Evolutionary conservation across 345 rosid species (phyloP), one percentile per base, ranked within the genome.

Genomic region (Hibiscus tridactylites): DNA sequence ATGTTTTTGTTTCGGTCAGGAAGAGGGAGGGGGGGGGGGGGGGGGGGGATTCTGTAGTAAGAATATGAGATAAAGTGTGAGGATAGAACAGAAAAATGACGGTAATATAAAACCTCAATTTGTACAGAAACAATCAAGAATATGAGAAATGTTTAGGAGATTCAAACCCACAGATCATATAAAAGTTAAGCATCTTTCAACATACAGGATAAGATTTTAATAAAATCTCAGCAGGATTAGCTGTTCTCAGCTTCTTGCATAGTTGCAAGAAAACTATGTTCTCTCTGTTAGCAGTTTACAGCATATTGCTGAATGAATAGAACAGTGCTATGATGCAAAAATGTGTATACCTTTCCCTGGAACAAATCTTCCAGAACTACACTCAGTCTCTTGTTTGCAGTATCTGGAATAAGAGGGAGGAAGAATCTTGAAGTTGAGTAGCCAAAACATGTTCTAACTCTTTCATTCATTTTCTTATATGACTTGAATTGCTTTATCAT

Each of bases 301-400:
- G 17, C 52, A 65, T 21, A 19, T 65, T 65, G 53, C 29, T 17
- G 50, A 65, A 65, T 42, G 33, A 64, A 50, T 39, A 44, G 29
- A 65, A 21, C 33, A 65, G 53, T 65, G 24, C 44, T 42, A 5
- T 65, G 68, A 44, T 21, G 9, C 31, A 5, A 33, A 44, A 42
- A 65, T 64, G 33, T 19, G n/a, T 65, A 42, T 64, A 64, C 68
- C 66, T 63, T 63, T 63, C 67, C 35, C 47, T 37, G 1, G 28
- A 37, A 37, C 7, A 63, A 11, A 65, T 65, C n/a, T 21, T 21
- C 33, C 9, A 9, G 16, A 63, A 65, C 33, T 5, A 6, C 24
- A 35, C 70, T 24, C 37, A 6, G 21, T 46, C 11, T 65, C 13
- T 26, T 66, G 57, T 46, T 66, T 66, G 11, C 39, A 57, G 49